Percentiles rank a stretch among this genome's conserved stretches.
phyloP scores from a whole-genome alignment of 768 basidiomycete species.

The Trametes villosa region DNA sequence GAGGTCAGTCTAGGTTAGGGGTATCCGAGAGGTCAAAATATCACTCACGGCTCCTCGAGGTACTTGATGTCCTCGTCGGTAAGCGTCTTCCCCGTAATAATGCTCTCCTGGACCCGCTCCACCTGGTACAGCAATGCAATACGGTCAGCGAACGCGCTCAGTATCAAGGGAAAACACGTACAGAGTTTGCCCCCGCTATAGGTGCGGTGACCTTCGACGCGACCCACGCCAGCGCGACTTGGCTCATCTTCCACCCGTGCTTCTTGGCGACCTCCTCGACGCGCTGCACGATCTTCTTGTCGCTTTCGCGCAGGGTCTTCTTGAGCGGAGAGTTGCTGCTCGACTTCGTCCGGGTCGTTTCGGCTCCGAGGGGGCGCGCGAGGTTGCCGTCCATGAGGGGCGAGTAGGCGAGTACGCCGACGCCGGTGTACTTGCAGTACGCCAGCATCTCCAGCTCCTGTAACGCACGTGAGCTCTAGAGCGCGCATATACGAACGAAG shows the following conservation, averaged over 20 bases:
- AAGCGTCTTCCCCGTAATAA: conserved; percentile 46
- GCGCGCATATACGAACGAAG: neutral
- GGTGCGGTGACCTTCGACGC: conserved; percentile 47
- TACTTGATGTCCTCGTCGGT: conserved; percentile 59
- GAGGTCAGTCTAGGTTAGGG: too few species aligned
- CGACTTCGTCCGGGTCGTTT: conserved; percentile 27
- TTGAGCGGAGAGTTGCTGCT: conserved; percentile 31
- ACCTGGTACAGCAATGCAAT: conserved; percentile 4
- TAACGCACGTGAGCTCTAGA: neutral
- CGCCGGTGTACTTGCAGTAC: conserved; percentile 52
- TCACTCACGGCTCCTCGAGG: conserved; percentile 53
- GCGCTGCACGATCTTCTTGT: conserved; percentile 42
- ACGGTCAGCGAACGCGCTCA: neutral
- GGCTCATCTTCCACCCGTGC: conserved; percentile 46
- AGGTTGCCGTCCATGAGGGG: conserved; percentile 48
- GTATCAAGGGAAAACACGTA: conserved; percentile 15
- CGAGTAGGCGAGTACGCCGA: conserved; percentile 57
- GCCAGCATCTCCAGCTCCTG: conserved; percentile 51
- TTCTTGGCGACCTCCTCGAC: conserved; percentile 48
- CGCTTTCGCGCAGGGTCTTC: conserved; percentile 31
- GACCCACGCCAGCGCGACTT: conserved; percentile 50
- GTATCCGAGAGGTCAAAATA: neutral
- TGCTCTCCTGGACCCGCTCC: conserved; percentile 35
- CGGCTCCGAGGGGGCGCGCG: conserved; percentile 39
- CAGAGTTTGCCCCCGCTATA: conserved; percentile 46